Base-by-base conservation (phyloP, 2,329 filamentous ascomycete species). In the Neopestalotiopsis clavispora region DNA sequence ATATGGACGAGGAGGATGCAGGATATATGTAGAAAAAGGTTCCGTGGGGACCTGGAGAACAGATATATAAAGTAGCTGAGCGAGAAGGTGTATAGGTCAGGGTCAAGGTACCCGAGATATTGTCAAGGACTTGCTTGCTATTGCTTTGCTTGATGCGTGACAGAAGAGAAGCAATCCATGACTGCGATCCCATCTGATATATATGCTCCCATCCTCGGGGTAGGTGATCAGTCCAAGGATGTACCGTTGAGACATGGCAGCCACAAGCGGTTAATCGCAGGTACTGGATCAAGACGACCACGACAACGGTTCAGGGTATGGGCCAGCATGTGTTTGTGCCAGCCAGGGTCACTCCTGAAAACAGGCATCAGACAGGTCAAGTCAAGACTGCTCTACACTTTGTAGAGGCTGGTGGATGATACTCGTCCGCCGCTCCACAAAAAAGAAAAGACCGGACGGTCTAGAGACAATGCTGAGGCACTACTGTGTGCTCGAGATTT, bases 321-420 rank as follows among this genome's bases (percentile, higher is more conserved):
- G 78, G 77, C 77, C 73, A 78, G 80, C 78, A 80, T 81, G 75
- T 79, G 74, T 78, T 75, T 79, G 75, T 73, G 73, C 38, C 65
- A 34, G 77, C 74, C 79, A 80, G 76, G 80, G 78, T 75, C 78
- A 72, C 67, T 67, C 75, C 75, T 78, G 80, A 77, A 83, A 81
- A 84, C 82, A 84, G 80, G 80, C 78, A 82, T 84, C 82, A 84
- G 82, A 83, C 82, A 78, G 73, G 77, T 72, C 73, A 77, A 72
- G 71, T 69, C 71, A 72, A 74, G 69, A 58, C 68, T 72, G 69
- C 73, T 70, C 71, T 69, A 69, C 70, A 59, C 45, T n/a, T n/a
- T 38, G 59, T 20, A 63, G 30, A 45, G 38, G n/a, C 12, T 23
- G 45, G 20, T 66, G 34, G 63, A 38, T 6, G 34, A 66, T 30